Evolutionary conservation across 768 basidiomycete genomes (phyloP), one percentile per base, ranked within the genome.

Genomic region (Lactarius hengduanensis): DNA sequence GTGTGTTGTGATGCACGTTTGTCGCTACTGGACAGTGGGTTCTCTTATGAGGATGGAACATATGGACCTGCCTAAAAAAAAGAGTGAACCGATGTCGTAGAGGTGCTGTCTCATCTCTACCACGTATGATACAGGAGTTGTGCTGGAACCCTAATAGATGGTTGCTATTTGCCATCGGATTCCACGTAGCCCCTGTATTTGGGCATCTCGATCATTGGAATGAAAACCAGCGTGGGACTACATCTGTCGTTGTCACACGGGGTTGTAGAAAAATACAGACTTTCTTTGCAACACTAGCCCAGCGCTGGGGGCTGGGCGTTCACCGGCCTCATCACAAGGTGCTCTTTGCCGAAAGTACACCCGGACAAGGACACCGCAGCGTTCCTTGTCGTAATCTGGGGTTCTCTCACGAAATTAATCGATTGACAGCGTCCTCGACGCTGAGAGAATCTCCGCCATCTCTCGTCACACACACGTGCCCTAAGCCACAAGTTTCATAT

Each of bases 61-160:
- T n/a, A n/a, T n/a, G n/a, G n/a, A n/a, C n/a, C n/a, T n/a, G n/a
- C n/a, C n/a, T n/a, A n/a, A n/a, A n/a, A n/a, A n/a, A n/a, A n/a
- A n/a, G n/a, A n/a, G n/a, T 22, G 26, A 5, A 28, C 11, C 22
- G 18, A 32, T 28, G 20, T 34, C 16, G 4, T 28, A 34, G 56
- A 57, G 56, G 56, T 22, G 20, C 30, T n/a, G 32, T 57, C 56
- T 57, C 56, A 57, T 36, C 34, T 57, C 56, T 18, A 18, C 28
- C 32, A 30, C 32, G 9, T 32, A 38, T 38, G 36, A 11, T 38
- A 4, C 53, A 11, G 10, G 0, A 22, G 30, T 32, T 18, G 28
- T 34, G 28, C 53, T 16, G 36, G 36, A 18, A 16, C 16, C 41
- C 16, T 41, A 18, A 18, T 8, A 47, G 20, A n/a, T 15, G 26